Evolutionary conservation across 2,329 filamentous ascomycete genomes (phyloP), one percentile per base, ranked within the genome.

Genomic region (Arthrobotrys musiformis): DNA sequence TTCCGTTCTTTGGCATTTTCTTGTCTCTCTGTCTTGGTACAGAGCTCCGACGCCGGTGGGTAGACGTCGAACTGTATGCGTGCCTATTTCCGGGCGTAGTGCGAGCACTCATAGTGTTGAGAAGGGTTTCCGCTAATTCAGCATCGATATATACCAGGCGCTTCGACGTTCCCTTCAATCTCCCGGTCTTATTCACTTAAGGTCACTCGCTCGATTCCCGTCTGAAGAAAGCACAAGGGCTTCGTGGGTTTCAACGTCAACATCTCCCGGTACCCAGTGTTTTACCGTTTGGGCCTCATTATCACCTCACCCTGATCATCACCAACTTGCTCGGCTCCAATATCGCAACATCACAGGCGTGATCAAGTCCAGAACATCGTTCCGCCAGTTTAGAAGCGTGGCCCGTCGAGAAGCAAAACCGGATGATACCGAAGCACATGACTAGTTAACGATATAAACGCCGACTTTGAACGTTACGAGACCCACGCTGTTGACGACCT

Each of bases 401-500:
- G 48, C 48, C 58, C 66, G 56, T 50, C 46, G 63, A 69, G 56
- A 58, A 58, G 54, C 37, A 64, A 9, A n/a, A 26, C 30, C 50
- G 63, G 54, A 68, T 56, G 24, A 44, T 64, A 75, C 35, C 35
- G 42, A 61, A 76, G 64, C 64, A 60, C 54, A 76, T 76, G 72
- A 76, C 64, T 64, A 76, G 72, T 60, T 76, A 76, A 76, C 72
- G 72, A 76, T 69, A 64, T 76, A 63, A 28, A 75, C 70, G 70
- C 72, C 63, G 56, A 75, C 50, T 61, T 70, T 76, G 64, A 76
- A 76, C 72, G 64, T 76, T 76, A 76, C 72, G 72, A 76, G 72
- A 76, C 72, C 70, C 72, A 76, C 72, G 72, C 72, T 70, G 72
- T 76, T 76, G 72, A 76, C 72, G 72, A 76, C 72, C 72, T 75